Evolutionary conservation across 768 basidiomycete species (phyloP), one percentile per base, ranked within the genome.

Genomic region (Termitomyces sp.): DNA sequence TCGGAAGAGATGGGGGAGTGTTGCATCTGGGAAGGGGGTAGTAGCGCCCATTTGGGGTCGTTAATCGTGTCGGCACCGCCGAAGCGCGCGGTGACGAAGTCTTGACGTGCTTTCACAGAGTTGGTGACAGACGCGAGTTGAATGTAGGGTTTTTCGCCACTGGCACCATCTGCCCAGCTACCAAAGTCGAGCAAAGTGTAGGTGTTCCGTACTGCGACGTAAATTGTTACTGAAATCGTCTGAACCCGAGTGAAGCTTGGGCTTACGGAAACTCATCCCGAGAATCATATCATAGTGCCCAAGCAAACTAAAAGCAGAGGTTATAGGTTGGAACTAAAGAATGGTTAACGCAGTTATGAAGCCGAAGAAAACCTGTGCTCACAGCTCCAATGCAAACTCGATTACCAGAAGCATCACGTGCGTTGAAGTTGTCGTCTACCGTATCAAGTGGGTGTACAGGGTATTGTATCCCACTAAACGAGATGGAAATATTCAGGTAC

Each of bases 281-380:
- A 91, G 78, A 63, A 92, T 89, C 77, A 91, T 85, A 63, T 92
- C 90, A 61, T 88, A 92, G 66, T 87, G 79, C 61, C 88, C 87
- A 28, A 88, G 79, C 43, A 90, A 61, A 73, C 87, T 86, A 72
- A 91, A 90, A 5, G 89, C 88, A 3, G 84, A 82, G 14, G 89
- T 88, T 61, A 91, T 88, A 2, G 90, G 90, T 76, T 92, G 90
- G 77, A 90, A 92, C 82, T 90, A 62, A 38, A 57, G 13, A 30
- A 22, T 20, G 1, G 33, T 49, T 2, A 32, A 28, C 45, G 30
- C 32, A 8, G 10, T 20, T 0, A 18, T 47, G 58, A 32, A 24
- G 33, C 41, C 3, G 10, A 11, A 24, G 47, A 20, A 32, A 24
- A 30, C 26, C 46, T 43, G 28, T 53, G 28, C 86, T 67, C 66